These are phyloP conservation scores for Aspergillus cristatus DNA, from an alignment of 495 filamentous ascomycete genomes.

Conservation along the genomic window DNA sequence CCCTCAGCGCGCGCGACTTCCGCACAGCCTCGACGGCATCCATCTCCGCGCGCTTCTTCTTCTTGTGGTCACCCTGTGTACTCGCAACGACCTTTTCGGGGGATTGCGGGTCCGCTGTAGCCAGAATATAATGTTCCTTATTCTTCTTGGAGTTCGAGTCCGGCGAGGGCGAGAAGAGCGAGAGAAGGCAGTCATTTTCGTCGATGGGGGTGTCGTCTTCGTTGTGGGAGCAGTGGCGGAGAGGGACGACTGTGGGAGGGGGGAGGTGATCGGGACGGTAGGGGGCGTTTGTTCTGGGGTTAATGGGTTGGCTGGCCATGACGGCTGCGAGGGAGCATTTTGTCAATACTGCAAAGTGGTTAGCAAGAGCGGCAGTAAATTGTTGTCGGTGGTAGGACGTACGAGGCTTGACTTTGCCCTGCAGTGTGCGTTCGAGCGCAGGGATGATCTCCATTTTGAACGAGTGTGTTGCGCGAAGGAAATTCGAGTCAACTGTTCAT, in stretches of 20 bases:
- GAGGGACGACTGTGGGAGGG: conserved; percentile 52
- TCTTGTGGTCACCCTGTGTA: conserved; percentile 22
- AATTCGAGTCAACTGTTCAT: conserved; percentile 61
- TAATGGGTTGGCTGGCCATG: conserved; percentile 35
- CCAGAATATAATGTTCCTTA: conserved; percentile 85
- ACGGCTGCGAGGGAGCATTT: conserved; percentile 47
- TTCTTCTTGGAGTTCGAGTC: conserved; percentile 47
- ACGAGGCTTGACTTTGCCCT: conserved; percentile 80
- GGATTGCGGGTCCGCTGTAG: conserved; percentile 45
- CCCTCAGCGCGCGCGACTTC: conserved; percentile 25
- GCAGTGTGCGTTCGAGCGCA: conserved; percentile 63
- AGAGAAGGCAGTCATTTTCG: conserved; percentile 67
- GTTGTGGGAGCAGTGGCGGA: conserved; percentile 84
- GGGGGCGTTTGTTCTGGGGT: conserved; percentile 36
- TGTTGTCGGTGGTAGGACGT: conserved; percentile 16
- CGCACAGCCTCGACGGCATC: conserved; percentile 15
- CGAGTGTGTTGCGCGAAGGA: conserved; percentile 60
- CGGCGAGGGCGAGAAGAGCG: conserved; percentile 65
- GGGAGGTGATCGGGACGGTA: conserved; percentile 34
- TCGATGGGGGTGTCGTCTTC: conserved; percentile 66
- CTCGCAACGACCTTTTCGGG: conserved; percentile 16
- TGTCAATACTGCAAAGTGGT: conserved; percentile 42
- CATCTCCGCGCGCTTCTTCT: conserved; percentile 18
- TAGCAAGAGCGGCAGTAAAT: conserved; percentile 7
- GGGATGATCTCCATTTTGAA: conserved; percentile 76